A percentile compares a stretch with the other conserved stretches of the same genome.
Evolutionary conservation across 1,139 yeast species (phyloP).

Genomic region (Pichia sp.): DNA sequence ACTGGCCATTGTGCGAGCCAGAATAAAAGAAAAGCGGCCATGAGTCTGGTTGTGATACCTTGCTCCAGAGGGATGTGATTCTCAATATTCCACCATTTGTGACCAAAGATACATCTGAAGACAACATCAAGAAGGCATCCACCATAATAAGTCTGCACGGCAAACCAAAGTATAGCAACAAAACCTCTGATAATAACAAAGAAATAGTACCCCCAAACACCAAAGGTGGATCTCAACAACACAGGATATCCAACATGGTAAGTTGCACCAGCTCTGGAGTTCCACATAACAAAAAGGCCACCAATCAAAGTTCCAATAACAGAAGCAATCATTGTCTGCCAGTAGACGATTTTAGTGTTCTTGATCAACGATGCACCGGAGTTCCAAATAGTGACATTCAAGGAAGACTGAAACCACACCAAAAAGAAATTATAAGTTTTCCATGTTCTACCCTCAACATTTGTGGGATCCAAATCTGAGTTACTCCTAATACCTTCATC

Average conservation of each 20-base stretch:
- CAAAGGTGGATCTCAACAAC: slow-evolving; percentile 16
- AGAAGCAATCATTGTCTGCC: slow-evolving; percentile 19
- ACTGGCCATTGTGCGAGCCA: slow-evolving; percentile 33
- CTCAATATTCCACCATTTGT: slow-evolving; percentile 16
- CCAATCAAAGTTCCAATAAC: slow-evolving; percentile 15
- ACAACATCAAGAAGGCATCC: slow-evolving; percentile 25
- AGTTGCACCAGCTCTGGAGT: slow-evolving; percentile 19
- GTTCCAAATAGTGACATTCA: slow-evolving; percentile 30
- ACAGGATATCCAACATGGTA: slow-evolving; percentile 22
- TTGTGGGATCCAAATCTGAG: slow-evolving; percentile 24
- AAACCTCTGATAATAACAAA: slow-evolving; percentile 36
- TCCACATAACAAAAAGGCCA: slow-evolving; percentile 16
- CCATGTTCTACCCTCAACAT: slow-evolving; percentile 24
- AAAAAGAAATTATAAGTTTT: slow-evolving; percentile 19
- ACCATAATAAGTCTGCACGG: slow-evolving; percentile 27
- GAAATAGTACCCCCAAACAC: slow-evolving; percentile 30
- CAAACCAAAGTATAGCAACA: slow-evolving; percentile 36
- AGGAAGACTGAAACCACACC: slow-evolving; percentile 23
- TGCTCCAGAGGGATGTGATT: slow-evolving; percentile 27
- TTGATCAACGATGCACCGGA: slow-evolving; percentile 20
- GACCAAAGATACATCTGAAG: slow-evolving; percentile 24
- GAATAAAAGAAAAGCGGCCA: slow-evolving; percentile 38
- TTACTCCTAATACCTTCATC: slow-evolving; percentile 21
- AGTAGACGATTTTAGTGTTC: slow-evolving; percentile 15
- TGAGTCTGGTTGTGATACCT: slow-evolving; percentile 33